A percentile compares a stretch with the other conserved stretches of the same genome.
These are phyloP conservation scores for Mortierella sp. DNA, from an alignment of 371 early-diverging fungal genomes.

Conservation along the genomic window DNA sequence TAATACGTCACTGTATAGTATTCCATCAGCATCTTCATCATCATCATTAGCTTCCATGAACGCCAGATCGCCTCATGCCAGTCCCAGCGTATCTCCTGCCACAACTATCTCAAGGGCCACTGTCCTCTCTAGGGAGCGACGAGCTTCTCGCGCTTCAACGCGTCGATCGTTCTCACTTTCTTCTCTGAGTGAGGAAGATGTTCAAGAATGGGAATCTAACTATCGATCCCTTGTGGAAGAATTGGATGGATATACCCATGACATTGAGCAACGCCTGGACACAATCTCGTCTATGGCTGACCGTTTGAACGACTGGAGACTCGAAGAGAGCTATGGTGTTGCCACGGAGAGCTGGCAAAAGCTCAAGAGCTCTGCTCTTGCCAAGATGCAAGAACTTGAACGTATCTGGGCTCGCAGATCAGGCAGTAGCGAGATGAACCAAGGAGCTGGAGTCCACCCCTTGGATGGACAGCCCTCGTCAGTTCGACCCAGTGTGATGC, in stretches of 20 bases:
- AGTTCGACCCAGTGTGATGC: slow-evolving; percentile 25
- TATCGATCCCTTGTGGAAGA: slow-evolving; percentile 66
- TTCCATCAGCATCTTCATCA: slow-evolving; percentile 32
- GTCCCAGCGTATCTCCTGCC: slow-evolving; percentile 16
- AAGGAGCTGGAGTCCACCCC: slow-evolving; percentile 21
- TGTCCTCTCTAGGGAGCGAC: slow-evolving; percentile 18
- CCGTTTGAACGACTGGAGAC: slow-evolving; percentile 62
- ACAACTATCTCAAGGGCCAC: slow-evolving; percentile 25
- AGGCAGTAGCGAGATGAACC: slow-evolving; percentile 4
- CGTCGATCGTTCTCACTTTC: slow-evolving; percentile 66
- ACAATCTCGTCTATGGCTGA: slow-evolving; percentile 47
- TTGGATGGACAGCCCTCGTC: slow-evolving; percentile 24
- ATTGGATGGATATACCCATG: slow-evolving; percentile 62
- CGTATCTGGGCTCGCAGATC: slow-evolving; percentile 37
- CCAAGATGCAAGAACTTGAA: slow-evolving; percentile 63
- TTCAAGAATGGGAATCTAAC: slow-evolving; percentile 67
- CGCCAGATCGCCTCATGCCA: slow-evolving; percentile 17
- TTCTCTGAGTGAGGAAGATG: slow-evolving; percentile 67
- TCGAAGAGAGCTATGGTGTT: slow-evolving; percentile 60
- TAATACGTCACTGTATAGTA: slow-evolving; percentile 25
- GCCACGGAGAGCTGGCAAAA: slow-evolving; percentile 64
- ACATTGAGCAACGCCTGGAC: slow-evolving; percentile 40
- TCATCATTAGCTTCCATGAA: slow-evolving; percentile 27
- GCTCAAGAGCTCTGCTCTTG: slow-evolving; percentile 60
- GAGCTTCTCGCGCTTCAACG: slow-evolving; percentile 45